Evolutionary conservation across 2,329 filamentous ascomycete genomes (phyloP).

Genomic region (Aureobasidium sp.): DNA sequence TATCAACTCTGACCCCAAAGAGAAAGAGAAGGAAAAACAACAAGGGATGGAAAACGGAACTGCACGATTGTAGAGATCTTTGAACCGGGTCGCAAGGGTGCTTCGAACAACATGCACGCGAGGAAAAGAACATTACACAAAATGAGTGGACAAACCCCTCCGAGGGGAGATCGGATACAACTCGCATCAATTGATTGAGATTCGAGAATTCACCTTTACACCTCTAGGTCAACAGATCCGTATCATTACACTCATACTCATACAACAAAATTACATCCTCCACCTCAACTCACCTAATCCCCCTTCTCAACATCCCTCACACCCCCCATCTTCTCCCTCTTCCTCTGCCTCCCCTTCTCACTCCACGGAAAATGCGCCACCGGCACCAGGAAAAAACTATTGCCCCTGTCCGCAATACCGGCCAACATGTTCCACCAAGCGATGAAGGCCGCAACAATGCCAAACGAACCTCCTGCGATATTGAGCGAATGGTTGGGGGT

Average conservation of each 20-base stretch:
- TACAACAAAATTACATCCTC: not conserved
- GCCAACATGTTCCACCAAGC: slow-evolving; percentile 71
- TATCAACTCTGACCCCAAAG: too few relatives aligned
- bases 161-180: too few relatives aligned
- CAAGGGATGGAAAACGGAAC: too few relatives aligned
- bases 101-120: too few relatives aligned
- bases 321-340: not conserved
- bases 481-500: slow-evolving; percentile 28
- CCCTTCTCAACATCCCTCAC: slow-evolving; percentile 1
- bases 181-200: too few relatives aligned
- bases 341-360: slow-evolving; percentile 10
- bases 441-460: slow-evolving; percentile 69
- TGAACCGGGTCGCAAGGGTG: too few relatives aligned
- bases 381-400: slow-evolving; percentile 22
- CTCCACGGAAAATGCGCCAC: slow-evolving; percentile 31
- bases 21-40: too few relatives aligned
- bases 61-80: too few relatives aligned
- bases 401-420: slow-evolving; percentile 59
- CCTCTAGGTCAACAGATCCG: too few relatives aligned
- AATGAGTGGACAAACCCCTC: too few relatives aligned
- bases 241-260: not conserved
- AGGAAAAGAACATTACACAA: too few relatives aligned
- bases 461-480: slow-evolving; percentile 68
- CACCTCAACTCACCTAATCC: not conserved
- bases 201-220: too few relatives aligned